Evolutionary conservation across 192 early-diverging fungal species (phyloP), one percentile per base, ranked within the genome.

Genomic region (Gigaspora rosea): DNA sequence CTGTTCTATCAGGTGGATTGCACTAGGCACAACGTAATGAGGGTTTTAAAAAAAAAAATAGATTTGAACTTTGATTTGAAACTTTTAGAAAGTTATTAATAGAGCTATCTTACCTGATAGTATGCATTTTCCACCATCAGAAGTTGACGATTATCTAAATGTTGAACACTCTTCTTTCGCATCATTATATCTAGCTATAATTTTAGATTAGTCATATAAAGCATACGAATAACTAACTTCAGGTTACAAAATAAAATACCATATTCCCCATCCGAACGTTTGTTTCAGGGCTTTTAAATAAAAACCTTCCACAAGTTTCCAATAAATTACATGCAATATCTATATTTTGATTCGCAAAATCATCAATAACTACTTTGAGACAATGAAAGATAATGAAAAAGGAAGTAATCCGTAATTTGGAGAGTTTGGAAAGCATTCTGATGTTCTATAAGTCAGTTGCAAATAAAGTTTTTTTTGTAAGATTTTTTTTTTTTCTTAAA

Each of bases 91-190:
- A 70, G 11, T 65, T 50, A 49, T 35, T 54, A 36, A 16, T 32
- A 41, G 41, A 41, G 41, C 41, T 41, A 41, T 2, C 32, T 69
- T 79, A 91, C 89, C 82, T 92, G 90, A 80, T 93, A 93, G 70
- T 92, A 95, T 0, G 96, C 96, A 76, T 98, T 98, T 51, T 98
- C 97, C 46, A 99, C 92, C 88, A 98, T 94, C 68, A 97, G 78
- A 8, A 83, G 74, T 35, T 94, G 91, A 13, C 95, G 90, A 59
- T 85, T 92, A 78, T 99, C 98, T 27, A 97, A 79, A 78, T 95
- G 92, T 51, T 94, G 88, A 18, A 90, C 91, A 3, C 87, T 89
- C 63, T 95, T 95, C 81, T 96, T 98, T 49, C 95, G 88, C 87
- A 94, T 92, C 76, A 98, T 81, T n/a, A 96, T 95, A 32, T 96